Conservation (phyloP, 129 eudicot species). For the Heracleum sosnowskyi region DNA sequence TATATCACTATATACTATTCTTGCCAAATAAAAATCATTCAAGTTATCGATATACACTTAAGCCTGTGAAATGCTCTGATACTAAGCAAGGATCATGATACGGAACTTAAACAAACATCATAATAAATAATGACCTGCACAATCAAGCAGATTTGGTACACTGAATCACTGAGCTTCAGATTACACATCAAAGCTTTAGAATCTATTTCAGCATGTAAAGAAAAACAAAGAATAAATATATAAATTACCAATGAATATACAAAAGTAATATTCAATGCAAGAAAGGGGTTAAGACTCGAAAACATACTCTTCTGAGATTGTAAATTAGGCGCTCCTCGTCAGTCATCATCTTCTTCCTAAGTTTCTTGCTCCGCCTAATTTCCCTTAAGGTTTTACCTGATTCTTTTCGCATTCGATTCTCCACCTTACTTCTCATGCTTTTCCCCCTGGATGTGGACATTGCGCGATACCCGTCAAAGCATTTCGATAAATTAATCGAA, state of each 20-base stretch:
- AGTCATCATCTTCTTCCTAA: conserved; percentile 85
- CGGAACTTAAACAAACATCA: not conserved
- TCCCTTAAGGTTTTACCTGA: conserved; percentile 82
- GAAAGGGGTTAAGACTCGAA: not conserved
- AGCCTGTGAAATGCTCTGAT: not conserved
- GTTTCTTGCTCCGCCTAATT: conserved; percentile 65
- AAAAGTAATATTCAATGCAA: not conserved
- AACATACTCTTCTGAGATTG: conserved; percentile 76
- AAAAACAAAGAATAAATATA: not conserved
- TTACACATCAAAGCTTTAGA: not conserved
- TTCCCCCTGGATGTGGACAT: conserved; percentile 56
- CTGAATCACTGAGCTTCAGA: not conserved
- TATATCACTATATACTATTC: not conserved
- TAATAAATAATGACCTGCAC: not conserved
- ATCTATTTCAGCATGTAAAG: not conserved
- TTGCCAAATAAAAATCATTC: not conserved
- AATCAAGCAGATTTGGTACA: not conserved
- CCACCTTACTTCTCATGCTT: conserved; percentile 97
- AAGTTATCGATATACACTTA: not conserved
- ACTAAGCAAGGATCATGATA: not conserved
- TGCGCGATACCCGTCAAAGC: conserved; percentile 34
- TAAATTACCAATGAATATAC: not conserved
- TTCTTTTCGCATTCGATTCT: conserved; percentile 78
- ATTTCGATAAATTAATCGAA: conserved; percentile 21
- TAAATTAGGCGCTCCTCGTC: conserved; percentile 87